Evolutionary conservation across 2,329 filamentous ascomycete species (phyloP).

Genomic region (Fusarium sp.): DNA sequence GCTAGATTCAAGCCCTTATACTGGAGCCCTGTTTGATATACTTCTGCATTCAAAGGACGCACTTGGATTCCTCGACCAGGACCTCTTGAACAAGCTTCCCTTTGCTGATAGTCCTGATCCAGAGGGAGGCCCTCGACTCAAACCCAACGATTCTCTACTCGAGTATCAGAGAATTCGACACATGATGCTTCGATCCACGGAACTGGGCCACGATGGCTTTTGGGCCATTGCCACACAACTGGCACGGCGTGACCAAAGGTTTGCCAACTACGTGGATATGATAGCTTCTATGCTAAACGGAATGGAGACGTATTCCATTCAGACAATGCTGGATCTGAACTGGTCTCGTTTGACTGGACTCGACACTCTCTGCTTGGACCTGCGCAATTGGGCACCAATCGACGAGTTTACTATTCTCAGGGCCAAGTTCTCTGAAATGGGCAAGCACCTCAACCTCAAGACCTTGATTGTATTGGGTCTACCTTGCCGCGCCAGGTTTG

Average conservation of each 20-base stretch:
- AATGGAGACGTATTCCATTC: background rate
- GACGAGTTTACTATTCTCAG: background rate
- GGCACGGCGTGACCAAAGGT: no score
- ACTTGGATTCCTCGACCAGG: no score
- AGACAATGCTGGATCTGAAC: background rate
- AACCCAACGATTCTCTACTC: background rate
- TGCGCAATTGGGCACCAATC: background rate
- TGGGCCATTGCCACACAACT: no score
- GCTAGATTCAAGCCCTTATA: no score
- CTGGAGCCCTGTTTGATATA: no score
- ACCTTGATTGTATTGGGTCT: background rate
- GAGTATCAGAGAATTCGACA: background rate
- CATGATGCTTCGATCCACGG: background rate
- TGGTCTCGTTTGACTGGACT: background rate
- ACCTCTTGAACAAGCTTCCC: no score
- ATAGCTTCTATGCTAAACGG: no score
- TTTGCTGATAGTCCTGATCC: no score
- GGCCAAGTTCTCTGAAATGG: background rate
- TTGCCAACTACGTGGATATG: no score
- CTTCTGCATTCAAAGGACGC: no score
- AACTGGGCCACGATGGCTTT: background rate
- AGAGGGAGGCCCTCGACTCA: background rate
- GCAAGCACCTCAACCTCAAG: background rate
- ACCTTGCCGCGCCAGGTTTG: background rate
- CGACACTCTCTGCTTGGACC: background rate